A percentile compares a stretch with the other conserved stretches of the same genome.
phyloP scores from a whole-genome alignment of 768 basidiomycete species.

The Candolleomyces efflorescens region DNA sequence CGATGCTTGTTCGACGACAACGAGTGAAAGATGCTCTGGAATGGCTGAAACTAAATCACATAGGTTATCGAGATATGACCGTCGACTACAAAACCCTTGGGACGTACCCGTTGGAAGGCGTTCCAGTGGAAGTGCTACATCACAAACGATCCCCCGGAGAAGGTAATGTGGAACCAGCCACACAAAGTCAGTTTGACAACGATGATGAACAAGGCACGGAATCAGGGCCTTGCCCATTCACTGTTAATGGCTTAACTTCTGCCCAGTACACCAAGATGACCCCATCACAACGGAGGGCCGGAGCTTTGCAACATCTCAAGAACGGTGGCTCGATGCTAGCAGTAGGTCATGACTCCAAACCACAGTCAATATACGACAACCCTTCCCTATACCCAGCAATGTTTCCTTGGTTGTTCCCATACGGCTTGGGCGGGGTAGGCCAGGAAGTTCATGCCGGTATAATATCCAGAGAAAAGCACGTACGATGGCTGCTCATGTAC shows the following conservation, averaged over 20 bases:
- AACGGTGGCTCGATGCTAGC: slow-evolving; percentile 20
- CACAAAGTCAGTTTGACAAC: slow-evolving; percentile 21
- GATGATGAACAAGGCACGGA: background rate
- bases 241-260: slow-evolving; percentile 32
- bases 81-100: background rate
- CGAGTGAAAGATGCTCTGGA: background rate
- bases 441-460: background rate
- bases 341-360: slow-evolving; percentile 20
- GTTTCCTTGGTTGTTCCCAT: slow-evolving; percentile 26
- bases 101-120: background rate
- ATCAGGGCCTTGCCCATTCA: slow-evolving; percentile 28
- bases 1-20: background rate
- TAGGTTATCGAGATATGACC: background rate
- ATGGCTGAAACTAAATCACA: slow-evolving; percentile 4
- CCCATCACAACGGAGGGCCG: slow-evolving; percentile 13
- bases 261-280: slow-evolving; percentile 17
- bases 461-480: slow-evolving; percentile 15
- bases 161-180: background rate
- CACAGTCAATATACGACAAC: slow-evolving; percentile 31
- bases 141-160: background rate
- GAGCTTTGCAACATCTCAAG: slow-evolving; percentile 23
- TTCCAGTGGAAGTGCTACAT: background rate
- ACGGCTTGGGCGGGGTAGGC: slow-evolving; percentile 25
- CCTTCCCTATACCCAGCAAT: slow-evolving; percentile 9
- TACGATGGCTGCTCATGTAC: slow-evolving; percentile 23